Conservation (phyloP, 257 asterid genomes). For the Primulina eburnea region DNA sequence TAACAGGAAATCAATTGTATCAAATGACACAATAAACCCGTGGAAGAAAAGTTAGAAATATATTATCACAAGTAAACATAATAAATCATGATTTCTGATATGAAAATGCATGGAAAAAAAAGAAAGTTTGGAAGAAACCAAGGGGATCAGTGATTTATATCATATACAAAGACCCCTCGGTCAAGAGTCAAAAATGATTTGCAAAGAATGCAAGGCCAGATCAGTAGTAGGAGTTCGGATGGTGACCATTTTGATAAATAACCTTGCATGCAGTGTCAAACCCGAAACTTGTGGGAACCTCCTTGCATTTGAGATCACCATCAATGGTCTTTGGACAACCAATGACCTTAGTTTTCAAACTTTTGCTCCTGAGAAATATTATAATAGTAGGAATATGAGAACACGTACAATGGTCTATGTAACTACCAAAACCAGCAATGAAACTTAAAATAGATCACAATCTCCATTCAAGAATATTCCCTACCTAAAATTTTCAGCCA, state of each 20-base stretch:
- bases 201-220: background rate
- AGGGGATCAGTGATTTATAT: background rate
- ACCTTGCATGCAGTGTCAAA: constrained; percentile 88
- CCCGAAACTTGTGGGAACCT: constrained; percentile 77
- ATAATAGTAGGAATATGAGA: background rate
- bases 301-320: constrained; percentile 72
- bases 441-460: constrained; percentile 6
- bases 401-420: background rate
- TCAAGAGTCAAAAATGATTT: background rate
- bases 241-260: background rate
- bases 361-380: constrained; percentile 48
- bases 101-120: too few species aligned
- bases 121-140: background rate
- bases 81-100: too few species aligned
- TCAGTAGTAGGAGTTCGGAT: background rate
- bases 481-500: constrained; percentile 68
- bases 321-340: constrained; percentile 88
- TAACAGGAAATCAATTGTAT: background rate
- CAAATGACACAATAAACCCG: background rate
- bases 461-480: constrained; percentile 1
- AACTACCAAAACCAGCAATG: background rate
- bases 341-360: constrained; percentile 60
- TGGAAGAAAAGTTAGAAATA: too few species aligned
- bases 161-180: background rate
- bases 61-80: too few species aligned